These are phyloP conservation scores for Melampsora americana DNA, from an alignment of 1,284 basidiomycete genomes.

Conservation along the genomic window DNA sequence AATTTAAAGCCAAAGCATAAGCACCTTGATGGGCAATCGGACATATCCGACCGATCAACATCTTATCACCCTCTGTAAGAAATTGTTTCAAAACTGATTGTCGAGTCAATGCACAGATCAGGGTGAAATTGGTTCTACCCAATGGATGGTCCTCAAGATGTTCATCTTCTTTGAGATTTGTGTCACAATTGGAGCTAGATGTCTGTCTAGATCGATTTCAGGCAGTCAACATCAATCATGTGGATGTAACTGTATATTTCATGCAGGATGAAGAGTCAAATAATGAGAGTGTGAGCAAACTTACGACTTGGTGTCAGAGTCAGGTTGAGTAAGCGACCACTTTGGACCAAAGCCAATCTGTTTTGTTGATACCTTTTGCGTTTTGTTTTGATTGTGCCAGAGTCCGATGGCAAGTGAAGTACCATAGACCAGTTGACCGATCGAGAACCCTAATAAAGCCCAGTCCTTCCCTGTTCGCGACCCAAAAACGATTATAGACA, in stretches of 20 bases:
- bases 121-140: constrained; percentile 59
- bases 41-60: constrained; percentile 77
- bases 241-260: constrained; percentile 23
- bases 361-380: background rate
- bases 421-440: constrained; percentile 74
- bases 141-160: background rate
- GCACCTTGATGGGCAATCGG: constrained; percentile 82
- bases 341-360: background rate
- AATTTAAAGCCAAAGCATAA: constrained; percentile 89
- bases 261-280: background rate
- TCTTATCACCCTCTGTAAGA: constrained; percentile 90
- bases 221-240: too few species aligned
- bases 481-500: constrained; percentile 62
- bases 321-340: background rate
- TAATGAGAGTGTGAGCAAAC: constrained; percentile 1
- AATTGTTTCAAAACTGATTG: constrained; percentile 90
- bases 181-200: background rate
- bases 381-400: constrained; percentile 38
- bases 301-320: background rate
- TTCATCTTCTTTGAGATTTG: background rate
- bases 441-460: constrained; percentile 74
- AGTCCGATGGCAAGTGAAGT: constrained; percentile 55
- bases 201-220: constrained; percentile 24
- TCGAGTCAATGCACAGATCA: constrained; percentile 73
- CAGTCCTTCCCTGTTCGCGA: constrained; percentile 3